phyloP scores from a whole-genome alignment of 2,329 filamentous ascomycete species.

The Huntiella decipiens region DNA sequence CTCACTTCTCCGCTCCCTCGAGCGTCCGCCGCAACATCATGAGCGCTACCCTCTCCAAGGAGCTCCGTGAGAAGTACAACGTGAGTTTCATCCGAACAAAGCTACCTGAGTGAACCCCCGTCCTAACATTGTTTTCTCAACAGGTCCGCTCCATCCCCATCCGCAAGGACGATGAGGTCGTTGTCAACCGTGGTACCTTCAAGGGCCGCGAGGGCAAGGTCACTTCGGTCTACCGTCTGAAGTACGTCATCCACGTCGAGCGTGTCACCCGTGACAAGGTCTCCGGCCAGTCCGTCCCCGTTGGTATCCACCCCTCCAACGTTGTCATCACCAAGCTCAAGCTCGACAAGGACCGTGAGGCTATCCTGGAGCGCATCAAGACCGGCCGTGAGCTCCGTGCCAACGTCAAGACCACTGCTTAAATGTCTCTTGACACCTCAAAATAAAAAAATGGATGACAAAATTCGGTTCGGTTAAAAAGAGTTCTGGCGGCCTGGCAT shows the following conservation, averaged over 20 bases:
- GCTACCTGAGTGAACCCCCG: background rate
- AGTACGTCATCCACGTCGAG: conserved; percentile 95
- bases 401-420: conserved; percentile 45
- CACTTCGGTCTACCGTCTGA: conserved; percentile 92
- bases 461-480: too few relatives aligned
- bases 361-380: conserved; percentile 72
- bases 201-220: conserved; percentile 99
- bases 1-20: conserved; percentile 91
- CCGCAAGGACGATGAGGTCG: conserved; percentile 94
- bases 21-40: conserved; percentile 90
- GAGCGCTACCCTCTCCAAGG: conserved; percentile 88
- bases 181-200: conserved; percentile 77
- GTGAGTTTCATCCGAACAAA: conserved; percentile 33
- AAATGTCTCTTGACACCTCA: conserved; percentile 3
- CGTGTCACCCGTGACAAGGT: conserved; percentile 93
- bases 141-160: conserved; percentile 90
- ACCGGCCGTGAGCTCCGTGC: conserved; percentile 55
- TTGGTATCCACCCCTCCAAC: conserved; percentile 91
- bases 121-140: conserved; percentile 6
- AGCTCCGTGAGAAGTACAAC: conserved; percentile 98
- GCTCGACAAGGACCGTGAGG: conserved; percentile 88
- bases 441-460: conserved; percentile 1
- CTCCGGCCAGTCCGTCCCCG: conserved; percentile 85
- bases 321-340: conserved; percentile 98
- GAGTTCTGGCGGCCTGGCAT: background rate